Base-by-base conservation (phyloP, 1,139 yeast genomes). In the Citeromyces hawaiiensis region DNA sequence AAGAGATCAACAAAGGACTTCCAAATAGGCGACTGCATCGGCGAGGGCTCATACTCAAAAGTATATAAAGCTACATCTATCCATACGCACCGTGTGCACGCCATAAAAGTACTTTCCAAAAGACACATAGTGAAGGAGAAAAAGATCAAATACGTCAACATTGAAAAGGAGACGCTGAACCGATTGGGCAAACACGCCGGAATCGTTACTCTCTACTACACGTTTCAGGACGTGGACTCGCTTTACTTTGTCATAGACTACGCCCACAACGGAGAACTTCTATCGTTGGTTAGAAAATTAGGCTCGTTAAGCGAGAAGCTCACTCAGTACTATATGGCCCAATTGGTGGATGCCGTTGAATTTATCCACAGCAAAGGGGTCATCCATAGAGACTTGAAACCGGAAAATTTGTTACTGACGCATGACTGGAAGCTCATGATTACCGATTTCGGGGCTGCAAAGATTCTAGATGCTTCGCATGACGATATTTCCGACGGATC, bases 1-100 rank as follows among this genome's bases (percentile, higher is more conserved):
- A 73, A 73, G 51, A 67, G 85, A 51, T 70, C 81, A 16, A 95
- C 88, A 2, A 70, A 72, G 47, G 98, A 91, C 60, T 93, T 88
- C 59, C 76, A 77, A 46, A 87, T 91, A 53, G 91, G 94, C 30
- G 77, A 81, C 40, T 76, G 80, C 42, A 70, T 93, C 35, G 99
- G 99, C 8, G 96, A 87, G 55, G 99, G 99, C 1, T 86, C 96
- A 1, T 93, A 91, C 54, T 88, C 97, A 3, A 87, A 95, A 5
- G 97, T 91, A 4, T 83, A 82, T 39, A 76, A 83, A 40, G 98
- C 94, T 1, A 69, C 83, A 2, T 96, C 91, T 48, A 68, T 77
- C 36, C 77, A 76, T 44, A 77, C 83, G n/a, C 60, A 70, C 39
- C 71, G 72, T 42, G 76, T 80, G 42, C 91, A 83, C 55, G 99